Percentiles rank a stretch among this genome's conserved stretches.
Evolutionary conservation across 225 moss, liverwort and hornwort species (phyloP).

Genomic region (Thuidium tamariscinum): DNA sequence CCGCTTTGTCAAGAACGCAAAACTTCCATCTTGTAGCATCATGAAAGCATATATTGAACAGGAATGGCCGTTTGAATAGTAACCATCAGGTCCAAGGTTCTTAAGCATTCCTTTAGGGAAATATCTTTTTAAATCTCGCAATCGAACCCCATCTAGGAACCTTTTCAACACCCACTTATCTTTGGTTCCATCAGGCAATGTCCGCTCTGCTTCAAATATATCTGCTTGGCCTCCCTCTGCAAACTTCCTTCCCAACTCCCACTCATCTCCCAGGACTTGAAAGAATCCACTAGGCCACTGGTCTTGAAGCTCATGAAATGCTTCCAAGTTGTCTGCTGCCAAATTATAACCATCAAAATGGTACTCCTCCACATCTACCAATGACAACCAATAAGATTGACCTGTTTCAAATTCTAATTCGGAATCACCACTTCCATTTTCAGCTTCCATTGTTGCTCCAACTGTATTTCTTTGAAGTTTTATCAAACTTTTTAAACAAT

Average conservation of each 20-base stretch:
- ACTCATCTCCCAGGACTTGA: background rate
- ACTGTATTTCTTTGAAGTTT: background rate
- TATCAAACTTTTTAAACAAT: fast-evolving
- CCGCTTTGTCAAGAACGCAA: background rate
- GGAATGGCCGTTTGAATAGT: fast-evolving
- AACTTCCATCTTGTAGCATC: background rate
- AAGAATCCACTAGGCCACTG: background rate
- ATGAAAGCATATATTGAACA: background rate
- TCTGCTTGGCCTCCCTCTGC: fast-evolving
- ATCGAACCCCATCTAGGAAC: fast-evolving
- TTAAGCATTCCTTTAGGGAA: fast-evolving
- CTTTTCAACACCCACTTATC: background rate
- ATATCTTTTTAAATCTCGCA: fast-evolving
- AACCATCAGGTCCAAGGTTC: background rate
- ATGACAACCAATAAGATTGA: no score
- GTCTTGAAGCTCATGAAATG: fast-evolving
- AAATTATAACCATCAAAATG: fast-evolving
- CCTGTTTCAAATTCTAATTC: no score
- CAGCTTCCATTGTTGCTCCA: background rate
- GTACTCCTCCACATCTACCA: no score
- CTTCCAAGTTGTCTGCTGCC: background rate
- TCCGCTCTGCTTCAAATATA: background rate
- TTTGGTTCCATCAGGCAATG: background rate
- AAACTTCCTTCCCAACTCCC: background rate
- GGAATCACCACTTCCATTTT: background rate